These are phyloP conservation scores for Exophiala calicioides DNA, from an alignment of 2,329 filamentous ascomycete genomes.

Conservation along the genomic window DNA sequence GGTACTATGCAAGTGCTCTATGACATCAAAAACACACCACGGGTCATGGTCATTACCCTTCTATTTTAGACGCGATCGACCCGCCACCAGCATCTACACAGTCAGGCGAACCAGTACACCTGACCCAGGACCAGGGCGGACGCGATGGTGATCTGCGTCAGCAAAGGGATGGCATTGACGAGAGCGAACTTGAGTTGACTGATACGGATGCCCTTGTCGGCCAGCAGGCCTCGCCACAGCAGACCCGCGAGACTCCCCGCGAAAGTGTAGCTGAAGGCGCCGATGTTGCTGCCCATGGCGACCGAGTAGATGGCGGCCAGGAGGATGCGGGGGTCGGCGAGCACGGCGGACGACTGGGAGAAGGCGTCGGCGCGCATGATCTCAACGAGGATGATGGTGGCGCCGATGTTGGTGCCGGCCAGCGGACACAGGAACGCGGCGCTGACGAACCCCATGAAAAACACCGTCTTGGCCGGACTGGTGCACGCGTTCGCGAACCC, in stretches of 20 bases:
- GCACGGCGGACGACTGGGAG: slow-evolving; percentile 15
- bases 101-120: slow-evolving; percentile 28
- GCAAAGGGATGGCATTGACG: slow-evolving; percentile 28
- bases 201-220: slow-evolving; percentile 28
- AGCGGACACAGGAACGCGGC: slow-evolving; percentile 31
- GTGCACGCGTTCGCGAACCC: slow-evolving; percentile 30
- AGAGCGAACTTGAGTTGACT: slow-evolving; percentile 29
- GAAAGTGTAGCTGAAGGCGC: slow-evolving; percentile 32
- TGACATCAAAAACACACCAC: too few relatives aligned
- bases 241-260: slow-evolving; percentile 31
- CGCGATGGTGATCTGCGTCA: slow-evolving; percentile 30
- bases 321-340: slow-evolving; percentile 21
- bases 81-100: too few relatives aligned
- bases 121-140: slow-evolving; percentile 29
- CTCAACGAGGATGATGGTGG: slow-evolving; percentile 34
- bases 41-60: too few relatives aligned
- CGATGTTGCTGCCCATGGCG: slow-evolving; percentile 33
- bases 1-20: too few relatives aligned
- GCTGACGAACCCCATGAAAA: slow-evolving; percentile 31
- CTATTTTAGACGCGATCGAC: too few relatives aligned
- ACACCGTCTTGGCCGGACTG: slow-evolving; percentile 25
- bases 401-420: slow-evolving; percentile 33
- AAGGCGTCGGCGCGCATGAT: slow-evolving; percentile 30
- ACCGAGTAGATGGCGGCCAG: slow-evolving; percentile 27
- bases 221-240: slow-evolving; percentile 28